A percentile compares a stretch with the other conserved stretches of the same genome.
Evolutionary conservation across 2,329 filamentous ascomycete genomes (phyloP).

Genomic region (Fusarium tanahbumbuense): DNA sequence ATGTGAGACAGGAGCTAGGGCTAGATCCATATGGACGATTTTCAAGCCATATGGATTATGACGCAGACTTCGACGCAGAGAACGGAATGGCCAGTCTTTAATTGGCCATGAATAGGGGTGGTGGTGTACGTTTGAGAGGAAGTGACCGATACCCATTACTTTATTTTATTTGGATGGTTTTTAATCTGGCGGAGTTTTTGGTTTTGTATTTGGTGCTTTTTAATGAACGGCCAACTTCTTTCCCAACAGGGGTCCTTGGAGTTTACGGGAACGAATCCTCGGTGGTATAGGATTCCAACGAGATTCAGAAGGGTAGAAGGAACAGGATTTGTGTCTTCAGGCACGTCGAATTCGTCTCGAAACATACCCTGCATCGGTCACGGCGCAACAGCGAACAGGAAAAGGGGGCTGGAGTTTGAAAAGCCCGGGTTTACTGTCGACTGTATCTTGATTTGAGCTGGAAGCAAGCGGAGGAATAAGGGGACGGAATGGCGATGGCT

Average conservation of each 20-base stretch:
- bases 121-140: constrained; percentile 22
- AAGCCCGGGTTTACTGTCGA: constrained; percentile 26
- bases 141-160: constrained; percentile 39
- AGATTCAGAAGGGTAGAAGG: constrained; percentile 26
- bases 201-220: constrained; percentile 10
- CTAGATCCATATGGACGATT: constrained; percentile 53
- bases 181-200: constrained; percentile 19
- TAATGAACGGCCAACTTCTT: constrained; percentile 25
- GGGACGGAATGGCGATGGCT: background rate
- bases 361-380: constrained; percentile 49
- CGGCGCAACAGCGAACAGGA: constrained; percentile 41
- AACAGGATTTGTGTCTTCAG: constrained; percentile 36
- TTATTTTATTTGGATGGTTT: constrained; percentile 21
- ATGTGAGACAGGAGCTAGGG: constrained; percentile 70
- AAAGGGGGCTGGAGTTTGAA: constrained; percentile 36
- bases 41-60: constrained; percentile 35
- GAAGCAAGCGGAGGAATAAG: constrained; percentile 2
- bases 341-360: constrained; percentile 35
- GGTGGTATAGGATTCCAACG: constrained; percentile 22
- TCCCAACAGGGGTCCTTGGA: constrained; percentile 28
- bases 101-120: constrained; percentile 5
- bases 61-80: constrained; percentile 46
- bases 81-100: constrained; percentile 52
- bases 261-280: constrained; percentile 30
- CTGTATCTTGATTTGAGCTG: constrained; percentile 15